Conservation (phyloP, 176 grass and related monocot species). For the Aegilops tauschii region DNA sequence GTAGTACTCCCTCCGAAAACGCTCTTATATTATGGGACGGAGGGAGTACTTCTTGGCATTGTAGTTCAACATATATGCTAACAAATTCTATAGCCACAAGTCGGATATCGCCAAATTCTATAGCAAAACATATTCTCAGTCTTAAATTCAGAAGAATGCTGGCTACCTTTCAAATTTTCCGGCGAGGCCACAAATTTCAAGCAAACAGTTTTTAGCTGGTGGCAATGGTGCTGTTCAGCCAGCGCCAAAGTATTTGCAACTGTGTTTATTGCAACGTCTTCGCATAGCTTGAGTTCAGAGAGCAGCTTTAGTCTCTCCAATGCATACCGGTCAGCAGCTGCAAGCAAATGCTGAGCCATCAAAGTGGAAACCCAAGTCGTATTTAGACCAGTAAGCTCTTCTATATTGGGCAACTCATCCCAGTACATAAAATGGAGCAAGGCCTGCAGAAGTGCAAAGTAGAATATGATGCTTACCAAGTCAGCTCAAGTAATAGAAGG, state of each 20-base stretch:
- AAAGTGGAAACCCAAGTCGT: conserved; percentile 81
- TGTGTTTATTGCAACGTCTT: conserved; percentile 94
- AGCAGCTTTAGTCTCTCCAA: conserved; percentile 92
- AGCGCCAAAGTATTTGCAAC: conserved; percentile 94
- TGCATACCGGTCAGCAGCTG: conserved; percentile 89
- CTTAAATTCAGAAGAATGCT: not conserved
- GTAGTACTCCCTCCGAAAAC: too few species aligned
- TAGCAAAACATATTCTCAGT: not conserved
- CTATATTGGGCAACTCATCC: conserved; percentile 81
- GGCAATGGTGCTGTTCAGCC: conserved; percentile 95
- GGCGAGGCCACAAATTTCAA: conserved; percentile 88
- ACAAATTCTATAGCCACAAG: not conserved
- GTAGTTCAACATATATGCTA: not conserved
- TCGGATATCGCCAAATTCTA: not conserved
- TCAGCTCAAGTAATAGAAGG: conserved; percentile 3
- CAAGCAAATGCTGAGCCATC: conserved; percentile 97
- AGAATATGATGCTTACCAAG: not conserved
- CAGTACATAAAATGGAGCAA: conserved; percentile 99
- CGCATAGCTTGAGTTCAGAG: conserved; percentile 72
- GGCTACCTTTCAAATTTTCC: conserved; percentile 88
- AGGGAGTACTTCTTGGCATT: not conserved
- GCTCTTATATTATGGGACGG: too few species aligned
- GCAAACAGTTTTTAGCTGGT: conserved; percentile 94
- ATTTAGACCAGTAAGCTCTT: conserved; percentile 81
- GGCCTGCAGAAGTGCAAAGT: conserved; percentile 46